Base-by-base conservation (phyloP, 176 grass and related monocot genomes). In the Oryza glaberrima region DNA sequence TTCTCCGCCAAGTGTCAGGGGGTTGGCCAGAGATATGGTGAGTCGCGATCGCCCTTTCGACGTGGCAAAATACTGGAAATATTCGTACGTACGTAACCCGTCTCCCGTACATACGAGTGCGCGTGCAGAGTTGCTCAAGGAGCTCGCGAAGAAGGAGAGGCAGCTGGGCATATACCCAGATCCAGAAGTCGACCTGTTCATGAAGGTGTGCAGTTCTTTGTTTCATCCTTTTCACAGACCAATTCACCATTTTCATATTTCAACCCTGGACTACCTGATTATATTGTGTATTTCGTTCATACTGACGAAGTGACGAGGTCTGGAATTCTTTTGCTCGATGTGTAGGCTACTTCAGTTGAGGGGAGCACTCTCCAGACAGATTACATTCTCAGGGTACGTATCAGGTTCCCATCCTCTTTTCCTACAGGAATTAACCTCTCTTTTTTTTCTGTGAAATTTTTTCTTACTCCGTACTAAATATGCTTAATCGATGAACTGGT, bases 341-440 rank as follows among this genome's bases (percentile, higher is more conserved):
- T 77, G 6, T 41, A 95, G 91, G 96, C 96, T n/a, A 99, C 96
- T 69, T 94, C 96, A 0, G 92, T 99, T 81, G 86, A 89, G 84
- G 96, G 96, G 56, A 99, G 91, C 91, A 96, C 91, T 30, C 96
- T 99, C 15, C 96, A 94, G 85, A 96, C 96, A 22, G 96, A 99
- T 38, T 99, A 99, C 81, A 99, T 93, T 16, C 93, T 99, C 51
- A 90, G 88, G 91, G 96, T 99, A 90, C 47, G 47, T 49, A 49
- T 13, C 14, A 90, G n/a, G 58, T 45, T 46, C 2, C 2, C 12
- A 9, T 56, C 6, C 52, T 56, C 17, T 5, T 7, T 56, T 19
- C 4, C 2, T 49, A 15, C 47, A 49, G 13, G 13, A 49, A 15
- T 49, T n/a, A 61, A 4, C 40, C 69, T 12, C 52, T 49, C 26